Evolutionary conservation across 2,329 filamentous ascomycete species (phyloP).

Genomic region (Emmonsia crescens): DNA sequence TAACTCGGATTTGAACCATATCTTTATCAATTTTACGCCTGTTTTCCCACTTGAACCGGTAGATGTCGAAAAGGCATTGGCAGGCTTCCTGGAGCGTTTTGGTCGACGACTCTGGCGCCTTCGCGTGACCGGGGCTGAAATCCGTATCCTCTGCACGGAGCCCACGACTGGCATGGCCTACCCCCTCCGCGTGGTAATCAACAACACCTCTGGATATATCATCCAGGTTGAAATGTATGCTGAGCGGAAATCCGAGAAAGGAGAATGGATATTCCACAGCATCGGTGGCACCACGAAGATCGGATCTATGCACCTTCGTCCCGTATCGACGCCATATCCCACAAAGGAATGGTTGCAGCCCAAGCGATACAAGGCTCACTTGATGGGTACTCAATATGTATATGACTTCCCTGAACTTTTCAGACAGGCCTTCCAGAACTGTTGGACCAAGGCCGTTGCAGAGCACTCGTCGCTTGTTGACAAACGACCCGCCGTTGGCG

Average conservation of each 20-base stretch:
- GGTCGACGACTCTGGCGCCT: conserved; percentile 91
- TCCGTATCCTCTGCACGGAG: conserved; percentile 96
- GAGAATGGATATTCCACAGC: conserved; percentile 96
- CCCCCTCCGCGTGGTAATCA: conserved; percentile 91
- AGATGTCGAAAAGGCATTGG: conserved; percentile 86
- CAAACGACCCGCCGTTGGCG: conserved; percentile 72
- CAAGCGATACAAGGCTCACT: conserved; percentile 97
- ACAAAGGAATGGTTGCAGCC: conserved; percentile 98
- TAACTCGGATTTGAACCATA: conserved; percentile 97
- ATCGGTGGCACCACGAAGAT: conserved; percentile 93
- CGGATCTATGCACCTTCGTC: conserved; percentile 85
- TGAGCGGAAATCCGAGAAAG: conserved; percentile 95
- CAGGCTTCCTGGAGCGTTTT: conserved; percentile 92
- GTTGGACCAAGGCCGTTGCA: conserved; percentile 67
- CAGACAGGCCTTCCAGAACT: conserved; percentile 94
- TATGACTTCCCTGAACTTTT: conserved; percentile 99
- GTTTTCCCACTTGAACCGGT: conserved; percentile 84
- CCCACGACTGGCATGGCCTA: conserved; percentile 71
- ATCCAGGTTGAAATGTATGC: conserved; percentile 96
- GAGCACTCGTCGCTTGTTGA: conserved; percentile 63
- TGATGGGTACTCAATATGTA: conserved; percentile 98
- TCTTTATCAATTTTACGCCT: conserved; percentile 99
- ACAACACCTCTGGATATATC: conserved; percentile 95
- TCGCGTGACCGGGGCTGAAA: conserved; percentile 92
- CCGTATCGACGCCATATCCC: conserved; percentile 84